A percentile compares a stretch with the other conserved stretches of the same genome.
Conservation (phyloP, 2,329 filamentous ascomycete genomes). For the Colletotrichum ledebouriae region DNA sequence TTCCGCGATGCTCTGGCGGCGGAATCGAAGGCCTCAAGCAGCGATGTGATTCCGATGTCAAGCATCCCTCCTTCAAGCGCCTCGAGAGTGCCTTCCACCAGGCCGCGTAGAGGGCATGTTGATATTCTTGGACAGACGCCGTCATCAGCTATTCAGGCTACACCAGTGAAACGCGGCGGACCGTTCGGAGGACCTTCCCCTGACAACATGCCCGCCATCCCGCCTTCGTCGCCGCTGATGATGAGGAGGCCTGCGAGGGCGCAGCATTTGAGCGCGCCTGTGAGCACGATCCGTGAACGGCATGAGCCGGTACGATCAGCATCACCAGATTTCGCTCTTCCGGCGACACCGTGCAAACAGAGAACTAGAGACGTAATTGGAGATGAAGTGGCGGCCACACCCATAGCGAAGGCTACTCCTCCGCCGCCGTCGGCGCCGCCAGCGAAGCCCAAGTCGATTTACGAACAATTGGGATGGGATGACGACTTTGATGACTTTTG, state of each 20-base stretch:
- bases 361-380: conserved; percentile 42
- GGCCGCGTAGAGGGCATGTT: conserved; percentile 50
- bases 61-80: conserved; percentile 55
- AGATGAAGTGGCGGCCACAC: conserved; percentile 41
- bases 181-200: neutral
- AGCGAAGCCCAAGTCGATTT: conserved; percentile 60
- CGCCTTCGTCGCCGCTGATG: conserved; percentile 54
- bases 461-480: conserved; percentile 70
- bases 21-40: conserved; percentile 45
- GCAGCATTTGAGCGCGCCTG: conserved; percentile 36
- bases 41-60: conserved; percentile 29
- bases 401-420: conserved; percentile 7
- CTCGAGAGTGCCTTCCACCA: conserved; percentile 58
- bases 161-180: conserved; percentile 34
- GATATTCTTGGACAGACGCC: conserved; percentile 47
- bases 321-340: conserved; percentile 43
- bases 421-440: conserved; percentile 18
- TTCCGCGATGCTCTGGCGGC: conserved; percentile 64
- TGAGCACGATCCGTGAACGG: conserved; percentile 49
- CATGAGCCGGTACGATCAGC: conserved; percentile 18
- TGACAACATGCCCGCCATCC: conserved; percentile 48
- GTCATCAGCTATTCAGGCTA: conserved; percentile 43
- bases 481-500: conserved; percentile 65
- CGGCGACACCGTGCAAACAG: conserved; percentile 57
- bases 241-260: conserved; percentile 44